Conservation (phyloP, 129 eudicot species). For the Mikania micrantha region DNA sequence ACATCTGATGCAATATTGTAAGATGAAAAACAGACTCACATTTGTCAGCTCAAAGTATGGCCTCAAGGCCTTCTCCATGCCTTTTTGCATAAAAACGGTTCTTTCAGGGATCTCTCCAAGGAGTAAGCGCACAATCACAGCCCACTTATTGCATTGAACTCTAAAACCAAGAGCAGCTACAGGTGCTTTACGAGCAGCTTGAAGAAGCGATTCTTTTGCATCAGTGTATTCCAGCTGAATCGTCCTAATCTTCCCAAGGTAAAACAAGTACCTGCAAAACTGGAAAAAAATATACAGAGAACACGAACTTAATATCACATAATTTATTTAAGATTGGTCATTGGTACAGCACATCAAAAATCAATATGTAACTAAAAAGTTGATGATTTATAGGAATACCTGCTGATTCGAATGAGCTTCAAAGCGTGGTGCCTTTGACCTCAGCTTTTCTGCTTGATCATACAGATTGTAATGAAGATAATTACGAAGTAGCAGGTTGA, state of each 20-base stretch:
- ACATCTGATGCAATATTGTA: neutral
- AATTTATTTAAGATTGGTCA: neutral
- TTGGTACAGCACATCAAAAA: neutral
- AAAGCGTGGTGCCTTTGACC: conserved; percentile 96
- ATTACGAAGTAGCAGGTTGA: conserved; percentile 83
- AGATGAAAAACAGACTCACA: conserved; percentile 40
- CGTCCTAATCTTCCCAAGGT: conserved; percentile 95
- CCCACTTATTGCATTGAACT: conserved; percentile 96
- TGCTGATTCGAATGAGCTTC: conserved; percentile 99
- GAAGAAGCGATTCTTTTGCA: conserved; percentile 94
- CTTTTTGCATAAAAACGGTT: conserved; percentile 91
- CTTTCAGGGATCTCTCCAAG: conserved; percentile 96
- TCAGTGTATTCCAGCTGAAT: conserved; percentile 94
- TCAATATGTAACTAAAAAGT: neutral
- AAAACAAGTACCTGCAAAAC: conserved; percentile 90
- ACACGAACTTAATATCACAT: neutral
- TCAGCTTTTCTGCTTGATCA: conserved; percentile 95
- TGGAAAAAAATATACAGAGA: conserved; percentile 23
- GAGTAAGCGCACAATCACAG: conserved; percentile 81
- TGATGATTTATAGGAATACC: conserved; percentile 24
- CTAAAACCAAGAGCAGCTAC: conserved; percentile 92
- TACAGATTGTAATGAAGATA: conserved; percentile 87
- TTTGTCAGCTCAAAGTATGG: conserved; percentile 97
- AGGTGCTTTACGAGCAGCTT: conserved; percentile 98
- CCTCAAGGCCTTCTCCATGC: conserved; percentile 93